Evolutionary conservation across 2,329 filamentous ascomycete genomes (phyloP), one percentile per base, ranked within the genome.

Genomic region (Fonsecaea erecta): DNA sequence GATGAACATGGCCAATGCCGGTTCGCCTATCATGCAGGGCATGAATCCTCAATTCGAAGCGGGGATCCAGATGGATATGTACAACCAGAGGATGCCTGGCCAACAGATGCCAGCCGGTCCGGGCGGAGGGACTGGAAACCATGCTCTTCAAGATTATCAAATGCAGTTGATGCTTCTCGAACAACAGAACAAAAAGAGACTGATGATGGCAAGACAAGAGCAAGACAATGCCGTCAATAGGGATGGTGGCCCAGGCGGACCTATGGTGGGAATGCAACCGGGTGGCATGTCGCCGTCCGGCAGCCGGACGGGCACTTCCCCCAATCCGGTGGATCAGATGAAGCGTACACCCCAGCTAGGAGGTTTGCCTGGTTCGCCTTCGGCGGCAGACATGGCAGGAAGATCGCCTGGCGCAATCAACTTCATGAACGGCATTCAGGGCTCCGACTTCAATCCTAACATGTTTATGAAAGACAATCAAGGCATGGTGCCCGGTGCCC

Each of bases 11-110:
- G 88, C 86, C 71, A 77, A 81, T 59, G 91, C 95, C 81, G 89
- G 89, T 71, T 95, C 93, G 56, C 90, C 90, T 51, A 91, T 97
- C 88, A 90, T 95, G 81, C 81, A 84, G 58, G 87, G 87, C 73
- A 90, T 89, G 74, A 86, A 89, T 66, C 89, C 93, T 59, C 78
- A 80, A 69, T 76, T 69, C 52, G 55, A 63, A n/a, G 63, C 70
- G 48, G 64, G 65, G 71, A 77, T 80, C 70, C 76, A 75, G 37
- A 76, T 81, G 74, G 77, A 76, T 66, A 68, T 66, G 67, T 71
- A 68, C 63, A 71, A 68, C 52, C 58, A 74, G 74, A 60, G 67
- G 28, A 68, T 71, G 64, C 73, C 74, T 59, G 75, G 74, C 56
- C 76, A 79, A 73, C 75, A 75, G 69, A 76, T 76, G 72, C 76